phyloP scores from a whole-genome alignment of 345 rosid genomes.

The Corymbia maculata region DNA sequence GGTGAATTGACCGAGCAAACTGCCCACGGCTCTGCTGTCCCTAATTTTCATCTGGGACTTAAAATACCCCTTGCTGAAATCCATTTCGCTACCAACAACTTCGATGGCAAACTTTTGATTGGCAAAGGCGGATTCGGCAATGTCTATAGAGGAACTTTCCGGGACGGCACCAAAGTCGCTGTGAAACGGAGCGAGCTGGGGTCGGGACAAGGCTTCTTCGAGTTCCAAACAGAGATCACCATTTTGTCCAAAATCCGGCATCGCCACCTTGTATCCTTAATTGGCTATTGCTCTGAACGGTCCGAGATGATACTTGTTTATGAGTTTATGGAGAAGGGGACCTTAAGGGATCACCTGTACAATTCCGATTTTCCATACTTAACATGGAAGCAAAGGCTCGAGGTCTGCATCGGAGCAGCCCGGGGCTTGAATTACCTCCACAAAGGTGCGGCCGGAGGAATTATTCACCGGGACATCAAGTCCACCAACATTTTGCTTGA shows the following conservation, averaged over 20 bases:
- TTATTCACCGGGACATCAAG: conserved; percentile 57
- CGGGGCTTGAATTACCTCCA: conserved; percentile 45
- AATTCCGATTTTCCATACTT: conserved; percentile 16
- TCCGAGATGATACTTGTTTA: conserved; percentile 53
- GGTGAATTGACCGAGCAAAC: conserved; percentile 3
- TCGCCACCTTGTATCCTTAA: conserved; percentile 58
- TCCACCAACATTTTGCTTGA: conserved; percentile 53
- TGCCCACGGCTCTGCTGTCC: conserved; percentile 1
- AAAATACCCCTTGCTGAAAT: conserved; percentile 29
- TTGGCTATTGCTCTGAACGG: conserved; percentile 54
- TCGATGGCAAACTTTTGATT: conserved; percentile 16
- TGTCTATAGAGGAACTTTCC: conserved; percentile 28
- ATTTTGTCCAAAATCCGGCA: conserved; percentile 54
- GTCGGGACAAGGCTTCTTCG: conserved; percentile 37
- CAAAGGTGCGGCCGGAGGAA: conserved; percentile 23
- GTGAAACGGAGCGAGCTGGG: conserved; percentile 37
- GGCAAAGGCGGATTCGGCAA: conserved; percentile 43
- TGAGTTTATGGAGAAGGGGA: conserved; percentile 52
- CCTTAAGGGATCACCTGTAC: conserved; percentile 40
- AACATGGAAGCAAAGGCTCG: conserved; percentile 46
- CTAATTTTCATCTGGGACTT: conserved; percentile 22
- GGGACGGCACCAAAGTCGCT: conserved; percentile 29
- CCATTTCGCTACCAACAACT: conserved; percentile 31
- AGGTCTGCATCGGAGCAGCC: conserved; percentile 56
- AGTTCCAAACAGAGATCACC: conserved; percentile 47